A percentile compares a stretch with the other conserved stretches of the same genome.
Conservation (phyloP, 2,329 filamentous ascomycete species). For the Penicillium paneum region DNA sequence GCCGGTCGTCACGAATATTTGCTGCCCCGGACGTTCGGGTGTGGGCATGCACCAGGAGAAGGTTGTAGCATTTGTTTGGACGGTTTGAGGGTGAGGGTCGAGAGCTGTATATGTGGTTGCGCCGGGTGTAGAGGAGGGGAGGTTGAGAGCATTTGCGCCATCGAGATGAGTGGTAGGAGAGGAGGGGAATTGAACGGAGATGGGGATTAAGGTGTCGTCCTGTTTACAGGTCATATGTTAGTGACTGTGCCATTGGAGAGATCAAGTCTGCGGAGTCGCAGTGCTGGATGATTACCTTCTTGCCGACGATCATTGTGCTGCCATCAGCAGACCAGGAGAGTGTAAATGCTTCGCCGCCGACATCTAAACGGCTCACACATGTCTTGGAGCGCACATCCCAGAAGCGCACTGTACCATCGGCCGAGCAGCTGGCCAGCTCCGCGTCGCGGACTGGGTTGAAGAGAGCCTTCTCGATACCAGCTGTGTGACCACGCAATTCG, state of each 20-base stretch:
- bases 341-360: slow-evolving; percentile 51
- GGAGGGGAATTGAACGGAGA: slow-evolving; percentile 43
- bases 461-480: slow-evolving; percentile 48
- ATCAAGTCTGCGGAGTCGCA: background rate
- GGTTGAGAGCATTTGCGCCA: slow-evolving; percentile 7
- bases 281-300: slow-evolving; percentile 38
- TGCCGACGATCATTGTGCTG: slow-evolving; percentile 45
- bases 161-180: slow-evolving; percentile 31
- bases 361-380: slow-evolving; percentile 47
- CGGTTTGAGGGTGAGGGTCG: slow-evolving; percentile 42
- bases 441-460: slow-evolving; percentile 51
- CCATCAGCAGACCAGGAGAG: slow-evolving; percentile 50
- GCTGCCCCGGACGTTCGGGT: slow-evolving; percentile 35
- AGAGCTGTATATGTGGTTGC: slow-evolving; percentile 39
- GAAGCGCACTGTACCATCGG: slow-evolving; percentile 49
- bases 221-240: slow-evolving; percentile 17
- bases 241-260: background rate
- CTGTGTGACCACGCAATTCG: slow-evolving; percentile 48
- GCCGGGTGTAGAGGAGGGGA: slow-evolving; percentile 15
- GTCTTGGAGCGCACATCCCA: slow-evolving; percentile 52
- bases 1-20: slow-evolving; percentile 49
- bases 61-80: slow-evolving; percentile 49
- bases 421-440: slow-evolving; percentile 50
- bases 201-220: slow-evolving; percentile 49
- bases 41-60: slow-evolving; percentile 45